Conservation (phyloP, 345 rosid species). For the Excoecaria agallocha region DNA sequence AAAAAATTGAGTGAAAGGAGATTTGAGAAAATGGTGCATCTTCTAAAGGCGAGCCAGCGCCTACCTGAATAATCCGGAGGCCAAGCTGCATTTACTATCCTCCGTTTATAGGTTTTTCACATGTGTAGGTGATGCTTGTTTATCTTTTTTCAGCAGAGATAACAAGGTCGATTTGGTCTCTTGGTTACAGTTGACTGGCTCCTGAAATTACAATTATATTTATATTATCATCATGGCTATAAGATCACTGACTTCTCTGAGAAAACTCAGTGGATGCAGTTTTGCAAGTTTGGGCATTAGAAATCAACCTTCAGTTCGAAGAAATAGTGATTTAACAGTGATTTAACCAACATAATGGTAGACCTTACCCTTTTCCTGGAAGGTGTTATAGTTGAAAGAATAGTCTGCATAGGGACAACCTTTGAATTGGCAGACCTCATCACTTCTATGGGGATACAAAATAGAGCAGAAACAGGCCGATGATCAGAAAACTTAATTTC, state of each 20-base stretch:
- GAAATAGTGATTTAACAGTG: not conserved
- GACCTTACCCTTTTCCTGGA: conserved; percentile 28
- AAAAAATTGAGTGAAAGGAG: not conserved
- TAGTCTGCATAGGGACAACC: conserved; percentile 23
- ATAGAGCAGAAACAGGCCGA: conserved; percentile 63
- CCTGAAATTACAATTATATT: conserved; percentile 38
- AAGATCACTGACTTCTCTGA: not conserved
- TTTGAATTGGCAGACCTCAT: conserved; percentile 28
- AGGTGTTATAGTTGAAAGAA: conserved; percentile 33
- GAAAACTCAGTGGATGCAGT: not conserved
- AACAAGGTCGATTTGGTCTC: conserved; percentile 36
- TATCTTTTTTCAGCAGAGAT: conserved; percentile 37
- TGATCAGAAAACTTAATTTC: conserved; percentile 68
- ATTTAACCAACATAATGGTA: not conserved
- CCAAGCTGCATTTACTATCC: conserved; percentile 16
- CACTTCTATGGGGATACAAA: conserved; percentile 50
- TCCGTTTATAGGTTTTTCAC: conserved; percentile 16
- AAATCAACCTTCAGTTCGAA: not conserved
- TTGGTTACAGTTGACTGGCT: conserved; percentile 24
- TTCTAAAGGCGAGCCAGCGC: conserved; percentile 11
- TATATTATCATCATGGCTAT: not conserved
- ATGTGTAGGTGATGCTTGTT: conserved; percentile 29
- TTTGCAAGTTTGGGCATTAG: not conserved
- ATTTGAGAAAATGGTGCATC: conserved; percentile 14
- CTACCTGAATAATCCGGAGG: conserved; percentile 12